Percentiles rank a stretch among this genome's conserved stretches.
Conservation (phyloP, 352 stramenopile genomes). For the Phytophthora uliginosa region DNA sequence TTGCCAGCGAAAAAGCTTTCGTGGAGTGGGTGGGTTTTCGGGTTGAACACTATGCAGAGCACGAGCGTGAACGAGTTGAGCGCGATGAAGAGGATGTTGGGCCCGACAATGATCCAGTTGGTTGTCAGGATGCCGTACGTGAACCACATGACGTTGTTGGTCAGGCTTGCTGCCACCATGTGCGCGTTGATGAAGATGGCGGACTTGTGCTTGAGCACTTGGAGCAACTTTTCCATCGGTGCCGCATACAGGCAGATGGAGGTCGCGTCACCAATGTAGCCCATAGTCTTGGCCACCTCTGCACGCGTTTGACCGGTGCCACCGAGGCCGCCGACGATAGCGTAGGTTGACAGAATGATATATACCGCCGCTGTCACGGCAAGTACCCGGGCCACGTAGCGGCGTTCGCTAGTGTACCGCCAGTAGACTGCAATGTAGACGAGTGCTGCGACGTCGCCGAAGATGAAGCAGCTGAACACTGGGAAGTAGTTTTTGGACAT, state of each 20-base stretch:
- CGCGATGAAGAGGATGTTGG: slow-evolving; percentile 38
- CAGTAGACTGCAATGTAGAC: slow-evolving; percentile 64
- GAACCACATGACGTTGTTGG: slow-evolving; percentile 60
- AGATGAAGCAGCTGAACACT: slow-evolving; percentile 46
- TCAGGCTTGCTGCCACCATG: slow-evolving; percentile 53
- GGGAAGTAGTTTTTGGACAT: slow-evolving; percentile 52
- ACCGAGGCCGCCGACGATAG: slow-evolving; percentile 38
- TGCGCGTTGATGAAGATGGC: slow-evolving; percentile 50
- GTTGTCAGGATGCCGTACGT: slow-evolving; percentile 43
- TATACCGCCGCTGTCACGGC: slow-evolving; percentile 13
- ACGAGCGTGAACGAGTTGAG: slow-evolving; percentile 35
- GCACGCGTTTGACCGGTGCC: slow-evolving; percentile 37
- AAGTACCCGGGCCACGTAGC: slow-evolving; percentile 35
- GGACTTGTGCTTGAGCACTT: slow-evolving; percentile 56
- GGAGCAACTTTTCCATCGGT: slow-evolving; percentile 52
- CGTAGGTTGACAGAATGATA: slow-evolving; percentile 43
- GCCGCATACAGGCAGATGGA: slow-evolving; percentile 45
- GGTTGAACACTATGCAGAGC: slow-evolving; percentile 38
- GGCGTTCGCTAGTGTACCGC: slow-evolving; percentile 41
- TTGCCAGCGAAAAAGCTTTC: slow-evolving; percentile 19
- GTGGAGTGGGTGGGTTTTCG: slow-evolving; percentile 28
- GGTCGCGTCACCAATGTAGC: slow-evolving; percentile 35
- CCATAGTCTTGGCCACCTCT: slow-evolving; percentile 33
- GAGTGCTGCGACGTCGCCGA: slow-evolving; percentile 36
- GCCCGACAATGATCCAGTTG: slow-evolving; percentile 44